Evolutionary conservation across 192 early-diverging fungal species (phyloP).

Genomic region (Coemansia asiatica): DNA sequence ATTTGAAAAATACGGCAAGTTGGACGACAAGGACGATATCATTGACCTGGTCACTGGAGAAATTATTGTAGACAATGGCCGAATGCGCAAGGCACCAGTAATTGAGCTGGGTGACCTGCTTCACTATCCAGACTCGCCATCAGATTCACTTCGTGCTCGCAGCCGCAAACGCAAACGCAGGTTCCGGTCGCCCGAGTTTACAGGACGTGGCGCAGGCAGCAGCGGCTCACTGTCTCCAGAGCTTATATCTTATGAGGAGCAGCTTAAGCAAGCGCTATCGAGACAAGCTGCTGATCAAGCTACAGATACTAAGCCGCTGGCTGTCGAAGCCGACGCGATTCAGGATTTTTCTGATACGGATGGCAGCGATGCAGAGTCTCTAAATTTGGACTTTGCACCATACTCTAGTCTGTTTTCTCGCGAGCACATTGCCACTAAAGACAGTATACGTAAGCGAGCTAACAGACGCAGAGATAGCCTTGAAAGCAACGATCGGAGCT

Average conservation of each 20-base stretch:
- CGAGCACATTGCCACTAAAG: neutral
- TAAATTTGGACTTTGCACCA: constrained; percentile 24
- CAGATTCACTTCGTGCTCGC: neutral
- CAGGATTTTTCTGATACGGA: neutral
- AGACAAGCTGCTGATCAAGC: neutral
- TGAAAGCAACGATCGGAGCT: constrained; percentile 1
- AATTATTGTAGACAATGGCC: constrained; percentile 46
- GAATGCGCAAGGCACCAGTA: constrained; percentile 26
- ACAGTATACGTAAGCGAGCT: neutral
- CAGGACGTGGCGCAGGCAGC: neutral
- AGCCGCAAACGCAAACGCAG: constrained; percentile 8
- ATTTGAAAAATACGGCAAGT: constrained; percentile 43
- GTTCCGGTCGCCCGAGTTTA: neutral
- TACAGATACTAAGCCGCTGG: neutral
- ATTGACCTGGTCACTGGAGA: constrained; percentile 32
- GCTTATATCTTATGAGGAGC: neutral
- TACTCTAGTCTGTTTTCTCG: neutral
- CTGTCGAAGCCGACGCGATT: neutral
- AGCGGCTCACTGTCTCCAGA: constrained; percentile 10
- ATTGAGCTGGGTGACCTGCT: constrained; percentile 38
- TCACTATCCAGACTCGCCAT: constrained; percentile 15
- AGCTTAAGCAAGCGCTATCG: neutral
- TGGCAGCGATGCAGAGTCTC: neutral
- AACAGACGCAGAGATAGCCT: neutral
- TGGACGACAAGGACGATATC: constrained; percentile 49